Evolutionary conservation across 495 filamentous ascomycete species (phyloP).

Genomic region (Podospora conica): DNA sequence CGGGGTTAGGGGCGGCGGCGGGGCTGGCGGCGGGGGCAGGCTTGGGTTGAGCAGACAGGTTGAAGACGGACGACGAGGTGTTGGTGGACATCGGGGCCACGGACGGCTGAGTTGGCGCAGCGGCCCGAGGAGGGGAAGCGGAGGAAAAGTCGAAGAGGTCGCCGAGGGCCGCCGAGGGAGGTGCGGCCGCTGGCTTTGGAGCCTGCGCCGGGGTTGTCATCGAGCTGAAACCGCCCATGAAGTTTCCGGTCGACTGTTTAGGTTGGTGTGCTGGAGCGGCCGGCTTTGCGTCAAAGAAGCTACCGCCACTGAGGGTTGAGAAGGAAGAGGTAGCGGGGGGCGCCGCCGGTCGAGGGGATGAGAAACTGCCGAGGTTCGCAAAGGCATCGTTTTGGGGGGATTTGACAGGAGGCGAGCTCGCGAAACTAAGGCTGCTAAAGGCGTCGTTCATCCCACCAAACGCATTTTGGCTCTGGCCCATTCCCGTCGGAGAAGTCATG

Average conservation of each 20-base stretch:
- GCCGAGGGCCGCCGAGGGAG: constrained; percentile 48
- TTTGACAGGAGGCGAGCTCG: constrained; percentile 48
- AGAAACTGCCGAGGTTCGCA: constrained; percentile 60
- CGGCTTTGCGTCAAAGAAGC: constrained; percentile 75
- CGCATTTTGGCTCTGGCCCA: constrained; percentile 42
- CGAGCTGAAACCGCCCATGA: constrained; percentile 45
- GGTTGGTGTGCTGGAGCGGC: constrained; percentile 45
- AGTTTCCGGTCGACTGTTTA: constrained; percentile 43
- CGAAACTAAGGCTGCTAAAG: constrained; percentile 77
- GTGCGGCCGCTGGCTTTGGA: constrained; percentile 36
- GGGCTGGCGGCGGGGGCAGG: constrained; percentile 40
- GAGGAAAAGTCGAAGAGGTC: constrained; percentile 81
- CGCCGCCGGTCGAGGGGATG: constrained; percentile 47
- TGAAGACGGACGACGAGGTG: constrained; percentile 61
- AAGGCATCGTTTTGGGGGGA: constrained; percentile 59
- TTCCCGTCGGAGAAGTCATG: constrained; percentile 44
- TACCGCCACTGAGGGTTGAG: constrained; percentile 54
- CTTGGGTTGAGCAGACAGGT: constrained; percentile 56
- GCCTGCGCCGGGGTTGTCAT: constrained; percentile 38
- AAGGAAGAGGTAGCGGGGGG: constrained; percentile 50
- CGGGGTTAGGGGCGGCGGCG: constrained; percentile 16
- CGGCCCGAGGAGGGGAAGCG: constrained; percentile 17
- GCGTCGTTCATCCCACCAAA: constrained; percentile 79
- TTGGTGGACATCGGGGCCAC: constrained; percentile 37
- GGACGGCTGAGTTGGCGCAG: constrained; percentile 43